Evolutionary conservation across 2,329 filamentous ascomycete species (phyloP), one percentile per base, ranked within the genome.

Genomic region (Phymatotrichopsis omnivora): DNA sequence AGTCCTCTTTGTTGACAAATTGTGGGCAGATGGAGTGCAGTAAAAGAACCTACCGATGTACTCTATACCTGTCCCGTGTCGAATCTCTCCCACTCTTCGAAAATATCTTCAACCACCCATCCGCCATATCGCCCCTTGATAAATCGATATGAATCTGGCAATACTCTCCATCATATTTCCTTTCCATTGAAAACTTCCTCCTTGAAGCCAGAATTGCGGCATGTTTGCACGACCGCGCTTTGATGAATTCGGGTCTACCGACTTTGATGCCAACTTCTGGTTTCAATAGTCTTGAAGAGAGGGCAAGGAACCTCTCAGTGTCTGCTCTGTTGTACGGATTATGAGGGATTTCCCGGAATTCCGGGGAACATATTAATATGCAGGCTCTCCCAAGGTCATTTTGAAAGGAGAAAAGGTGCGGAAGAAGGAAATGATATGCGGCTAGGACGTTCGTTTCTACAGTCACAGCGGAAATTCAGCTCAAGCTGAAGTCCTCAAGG

Each of bases 71-170:
- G 61, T 93, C 86, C 40, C 66, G 60, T 0, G 85, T 94, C 33
- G 85, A 89, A 55, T 94, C 84, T 60, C 91, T 93, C 47, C 86
- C 85, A 57, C 85, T 91, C 61, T 94, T 95, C 7, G 85, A 93
- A 60, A 91, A 94, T 23, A 94, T 89, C 52, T 81, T 79, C 22
- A 93, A 76, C 36, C 69, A 73, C 1, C 71, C 60, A 1, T 47
- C 60, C n/a, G n/a, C n/a, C n/a, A n/a, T n/a, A 35, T 11, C 45
- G 12, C 65, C 65, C 38, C 73, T 75, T 7, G 67, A 66, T 5
- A 83, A 65, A 58, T 93, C 77, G 29, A 94, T 67, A 57, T 94
- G 86, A 23, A 94, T 76, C 61, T 94, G 86, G 56, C 84, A 93
- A 55, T 91, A 94, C 62, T 94, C 86, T 17, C 57, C 57, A 37